phyloP scores from a whole-genome alignment of 352 stramenopile species.

The Globisporangium acanthophoron region DNA sequence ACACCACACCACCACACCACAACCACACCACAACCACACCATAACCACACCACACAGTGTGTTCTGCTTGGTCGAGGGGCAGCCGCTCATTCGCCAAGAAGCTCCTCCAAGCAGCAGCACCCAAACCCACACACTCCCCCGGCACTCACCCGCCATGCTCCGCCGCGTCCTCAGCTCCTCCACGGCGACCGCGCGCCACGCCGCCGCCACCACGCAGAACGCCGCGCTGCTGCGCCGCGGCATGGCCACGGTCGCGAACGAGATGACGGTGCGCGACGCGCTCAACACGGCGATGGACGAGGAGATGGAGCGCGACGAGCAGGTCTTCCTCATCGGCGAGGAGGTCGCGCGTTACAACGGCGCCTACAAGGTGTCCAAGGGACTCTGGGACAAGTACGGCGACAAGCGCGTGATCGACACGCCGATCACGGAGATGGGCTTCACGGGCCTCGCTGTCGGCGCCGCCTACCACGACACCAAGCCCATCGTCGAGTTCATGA shows the following conservation, averaged over 20 bases:
- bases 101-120: neutral
- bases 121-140: neutral
- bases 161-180: neutral
- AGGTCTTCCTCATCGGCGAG: slow-evolving; percentile 95
- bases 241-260: slow-evolving; percentile 71
- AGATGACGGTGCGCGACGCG: slow-evolving; percentile 97
- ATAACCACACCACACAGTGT: too few species aligned
- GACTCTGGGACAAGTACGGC: slow-evolving; percentile 98
- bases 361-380: slow-evolving; percentile 98
- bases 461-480: slow-evolving; percentile 96
- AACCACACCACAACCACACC: too few species aligned
- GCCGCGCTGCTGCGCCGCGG: slow-evolving; percentile 21
- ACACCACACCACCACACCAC: too few species aligned
- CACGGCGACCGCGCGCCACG: neutral
- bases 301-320: slow-evolving; percentile 96
- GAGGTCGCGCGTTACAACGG: slow-evolving; percentile 99
- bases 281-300: slow-evolving; percentile 99
- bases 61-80: too few species aligned
- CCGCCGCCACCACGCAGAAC: neutral
- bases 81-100: too few species aligned
- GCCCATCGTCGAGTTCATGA: slow-evolving; percentile 99
- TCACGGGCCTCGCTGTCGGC: slow-evolving; percentile 92
- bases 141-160: neutral
- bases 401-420: slow-evolving; percentile 99
- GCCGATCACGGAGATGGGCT: slow-evolving; percentile 98